A percentile compares a stretch with the other conserved stretches of the same genome.
These are phyloP conservation scores for Sistotremastrum niveocremeum DNA, from an alignment of 768 basidiomycete genomes.

Conservation along the genomic window DNA sequence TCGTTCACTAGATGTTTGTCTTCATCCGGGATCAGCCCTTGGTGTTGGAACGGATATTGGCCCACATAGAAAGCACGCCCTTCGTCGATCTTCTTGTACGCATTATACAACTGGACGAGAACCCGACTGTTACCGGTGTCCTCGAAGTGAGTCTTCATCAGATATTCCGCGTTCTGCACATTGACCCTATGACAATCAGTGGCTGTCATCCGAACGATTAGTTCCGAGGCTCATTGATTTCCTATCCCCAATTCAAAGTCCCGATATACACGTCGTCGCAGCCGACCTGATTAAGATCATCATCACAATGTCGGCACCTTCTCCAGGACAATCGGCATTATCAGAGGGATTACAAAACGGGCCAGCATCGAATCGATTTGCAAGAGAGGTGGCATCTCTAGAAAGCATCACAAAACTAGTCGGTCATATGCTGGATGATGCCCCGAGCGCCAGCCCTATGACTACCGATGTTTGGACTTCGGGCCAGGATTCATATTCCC, in stretches of 20 bases:
- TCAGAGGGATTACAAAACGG: slow-evolving; percentile 56
- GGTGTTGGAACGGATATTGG: slow-evolving; percentile 69
- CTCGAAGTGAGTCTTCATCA: slow-evolving; percentile 58
- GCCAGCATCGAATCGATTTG: slow-evolving; percentile 73
- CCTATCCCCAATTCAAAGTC: slow-evolving; percentile 62
- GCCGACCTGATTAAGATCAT: slow-evolving; percentile 89
- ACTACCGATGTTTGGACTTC: slow-evolving; percentile 3
- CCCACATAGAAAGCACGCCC: slow-evolving; percentile 79
- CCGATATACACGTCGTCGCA: slow-evolving; percentile 73
- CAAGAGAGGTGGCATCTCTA: slow-evolving; percentile 70
- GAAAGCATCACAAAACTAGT: slow-evolving; percentile 59
- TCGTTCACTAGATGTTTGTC: slow-evolving; percentile 62
- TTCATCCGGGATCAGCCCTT: slow-evolving; percentile 79
- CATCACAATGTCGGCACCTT: slow-evolving; percentile 85
- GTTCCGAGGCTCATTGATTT: slow-evolving; percentile 71
- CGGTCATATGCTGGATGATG: slow-evolving; percentile 64
- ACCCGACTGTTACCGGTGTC: slow-evolving; percentile 66
- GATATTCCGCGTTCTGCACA: slow-evolving; percentile 17
- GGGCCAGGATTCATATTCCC: background rate
- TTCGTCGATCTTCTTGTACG: slow-evolving; percentile 86
- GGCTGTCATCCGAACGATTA: slow-evolving; percentile 76
- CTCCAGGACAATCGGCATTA: slow-evolving; percentile 55
- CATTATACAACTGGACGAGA: slow-evolving; percentile 81
- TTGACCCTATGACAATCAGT: slow-evolving; percentile 36
- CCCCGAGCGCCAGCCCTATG: slow-evolving; percentile 14